Evolutionary conservation across 2,329 filamentous ascomycete species (phyloP).

Genomic region (Colletotrichum kahawae): DNA sequence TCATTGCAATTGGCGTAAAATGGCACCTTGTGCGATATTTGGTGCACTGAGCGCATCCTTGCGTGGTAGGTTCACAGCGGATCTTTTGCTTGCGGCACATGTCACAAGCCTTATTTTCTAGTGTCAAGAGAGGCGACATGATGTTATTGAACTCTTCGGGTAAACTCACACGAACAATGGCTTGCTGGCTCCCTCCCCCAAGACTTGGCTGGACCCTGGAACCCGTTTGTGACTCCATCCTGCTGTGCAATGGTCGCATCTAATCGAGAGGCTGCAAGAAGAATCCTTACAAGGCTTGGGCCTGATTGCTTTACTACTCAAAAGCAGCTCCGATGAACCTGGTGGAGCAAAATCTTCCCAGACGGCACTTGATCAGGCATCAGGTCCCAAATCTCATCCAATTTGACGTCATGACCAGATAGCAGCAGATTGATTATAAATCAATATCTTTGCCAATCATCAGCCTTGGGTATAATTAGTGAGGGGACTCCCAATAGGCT

Average conservation of each 20-base stretch:
- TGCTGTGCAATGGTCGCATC: neutral
- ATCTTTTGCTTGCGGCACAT: slow-evolving; percentile 35
- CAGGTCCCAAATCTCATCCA: neutral
- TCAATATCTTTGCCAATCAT: neutral
- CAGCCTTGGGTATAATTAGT: too few relatives aligned
- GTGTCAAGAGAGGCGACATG: neutral
- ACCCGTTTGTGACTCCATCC: neutral
- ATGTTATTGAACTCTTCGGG: neutral
- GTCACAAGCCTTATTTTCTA: slow-evolving; percentile 20
- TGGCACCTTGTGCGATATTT: slow-evolving; percentile 29
- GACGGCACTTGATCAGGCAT: neutral
- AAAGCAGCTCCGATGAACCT: neutral
- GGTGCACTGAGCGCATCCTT: slow-evolving; percentile 31
- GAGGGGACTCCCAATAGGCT: neutral
- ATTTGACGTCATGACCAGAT: neutral
- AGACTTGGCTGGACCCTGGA: too few relatives aligned
- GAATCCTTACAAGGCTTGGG: neutral
- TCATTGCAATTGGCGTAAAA: slow-evolving; percentile 27
- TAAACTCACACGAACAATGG: neutral
- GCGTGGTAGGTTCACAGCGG: slow-evolving; percentile 27
- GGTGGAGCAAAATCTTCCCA: neutral
- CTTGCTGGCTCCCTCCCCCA: neutral
- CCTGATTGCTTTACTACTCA: neutral
- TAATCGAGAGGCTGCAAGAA: neutral
- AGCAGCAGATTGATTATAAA: neutral